Evolutionary conservation across 2,329 filamentous ascomycete genomes (phyloP).

Genomic region (Exophiala sp.): DNA sequence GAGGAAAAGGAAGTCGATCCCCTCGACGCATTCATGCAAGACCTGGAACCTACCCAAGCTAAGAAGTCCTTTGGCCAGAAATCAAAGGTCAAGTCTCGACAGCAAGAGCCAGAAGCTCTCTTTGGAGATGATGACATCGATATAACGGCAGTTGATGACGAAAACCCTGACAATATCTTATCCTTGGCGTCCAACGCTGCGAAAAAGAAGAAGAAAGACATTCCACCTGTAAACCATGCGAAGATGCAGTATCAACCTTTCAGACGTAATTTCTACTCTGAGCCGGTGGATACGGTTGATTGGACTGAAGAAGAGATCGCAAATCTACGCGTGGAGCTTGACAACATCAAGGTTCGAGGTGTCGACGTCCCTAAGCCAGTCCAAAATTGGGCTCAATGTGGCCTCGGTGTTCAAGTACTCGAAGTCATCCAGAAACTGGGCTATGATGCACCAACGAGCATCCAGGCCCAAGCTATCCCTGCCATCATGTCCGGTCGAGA

Average conservation of each 20-base stretch:
- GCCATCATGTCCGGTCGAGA: slow-evolving; percentile 95
- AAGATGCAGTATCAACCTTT: slow-evolving; percentile 84
- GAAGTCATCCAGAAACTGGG: slow-evolving; percentile 78
- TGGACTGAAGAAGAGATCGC: slow-evolving; percentile 82
- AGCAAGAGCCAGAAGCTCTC: slow-evolving; percentile 74
- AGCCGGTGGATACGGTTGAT: slow-evolving; percentile 76
- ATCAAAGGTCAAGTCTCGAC: slow-evolving; percentile 46
- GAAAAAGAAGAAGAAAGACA: slow-evolving; percentile 82
- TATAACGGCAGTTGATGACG: slow-evolving; percentile 58
- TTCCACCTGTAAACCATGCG: slow-evolving; percentile 80
- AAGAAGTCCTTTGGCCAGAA: slow-evolving; percentile 29
- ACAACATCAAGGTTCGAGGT: slow-evolving; percentile 91
- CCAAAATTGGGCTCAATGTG: slow-evolving; percentile 94
- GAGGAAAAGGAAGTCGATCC: slow-evolving; percentile 78
- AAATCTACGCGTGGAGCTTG: slow-evolving; percentile 78
- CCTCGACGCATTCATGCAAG: slow-evolving; percentile 94
- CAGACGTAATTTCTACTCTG: slow-evolving; percentile 91
- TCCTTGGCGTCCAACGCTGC: slow-evolving; percentile 46
- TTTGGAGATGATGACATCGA: slow-evolving; percentile 75
- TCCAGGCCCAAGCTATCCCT: slow-evolving; percentile 92
- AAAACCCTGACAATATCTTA: slow-evolving; percentile 62
- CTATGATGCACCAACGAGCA: slow-evolving; percentile 85
- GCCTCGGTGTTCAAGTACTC: slow-evolving; percentile 78
- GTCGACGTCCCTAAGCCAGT: slow-evolving; percentile 89
- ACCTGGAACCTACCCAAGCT: slow-evolving; percentile 52